phyloP scores from a whole-genome alignment of 768 basidiomycete genomes.

The Lyophyllum atratum region DNA sequence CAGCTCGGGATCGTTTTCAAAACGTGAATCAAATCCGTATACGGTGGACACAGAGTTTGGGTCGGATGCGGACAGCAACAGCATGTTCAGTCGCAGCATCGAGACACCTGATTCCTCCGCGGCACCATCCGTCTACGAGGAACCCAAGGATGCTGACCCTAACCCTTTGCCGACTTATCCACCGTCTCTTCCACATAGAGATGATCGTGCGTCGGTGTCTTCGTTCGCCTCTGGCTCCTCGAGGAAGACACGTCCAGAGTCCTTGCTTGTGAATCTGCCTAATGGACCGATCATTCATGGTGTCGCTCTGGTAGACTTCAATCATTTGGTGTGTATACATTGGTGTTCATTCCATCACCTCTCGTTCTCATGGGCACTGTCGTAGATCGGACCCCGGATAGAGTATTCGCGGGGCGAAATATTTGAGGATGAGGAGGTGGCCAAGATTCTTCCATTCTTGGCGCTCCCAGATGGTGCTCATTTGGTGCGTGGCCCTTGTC shows the following conservation, averaged over 20 bases:
- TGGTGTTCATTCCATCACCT: neutral
- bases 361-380: slow-evolving; percentile 1
- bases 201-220: slow-evolving; percentile 56
- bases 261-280: slow-evolving; percentile 63
- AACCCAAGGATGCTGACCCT: slow-evolving; percentile 31
- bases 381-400: slow-evolving; percentile 89
- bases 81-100: slow-evolving; percentile 45
- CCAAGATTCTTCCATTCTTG: slow-evolving; percentile 88
- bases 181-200: slow-evolving; percentile 45
- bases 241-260: slow-evolving; percentile 78
- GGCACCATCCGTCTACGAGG: slow-evolving; percentile 48
- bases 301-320: slow-evolving; percentile 92
- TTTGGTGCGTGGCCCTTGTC: slow-evolving; percentile 53
- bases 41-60: slow-evolving; percentile 56
- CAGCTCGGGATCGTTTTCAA: slow-evolving; percentile 30
- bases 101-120: slow-evolving; percentile 54
- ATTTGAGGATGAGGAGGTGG: slow-evolving; percentile 83
- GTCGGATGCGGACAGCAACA: slow-evolving; percentile 55
- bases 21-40: slow-evolving; percentile 45
- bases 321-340: slow-evolving; percentile 72
- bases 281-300: slow-evolving; percentile 74
- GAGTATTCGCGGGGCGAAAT: slow-evolving; percentile 82
- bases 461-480: slow-evolving; percentile 98
- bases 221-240: slow-evolving; percentile 70
- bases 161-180: slow-evolving; percentile 56